A percentile compares a stretch with the other conserved stretches of the same genome.
Evolutionary conservation across 352 stramenopile genomes (phyloP).

Genomic region (Pythium diclinum): DNA sequence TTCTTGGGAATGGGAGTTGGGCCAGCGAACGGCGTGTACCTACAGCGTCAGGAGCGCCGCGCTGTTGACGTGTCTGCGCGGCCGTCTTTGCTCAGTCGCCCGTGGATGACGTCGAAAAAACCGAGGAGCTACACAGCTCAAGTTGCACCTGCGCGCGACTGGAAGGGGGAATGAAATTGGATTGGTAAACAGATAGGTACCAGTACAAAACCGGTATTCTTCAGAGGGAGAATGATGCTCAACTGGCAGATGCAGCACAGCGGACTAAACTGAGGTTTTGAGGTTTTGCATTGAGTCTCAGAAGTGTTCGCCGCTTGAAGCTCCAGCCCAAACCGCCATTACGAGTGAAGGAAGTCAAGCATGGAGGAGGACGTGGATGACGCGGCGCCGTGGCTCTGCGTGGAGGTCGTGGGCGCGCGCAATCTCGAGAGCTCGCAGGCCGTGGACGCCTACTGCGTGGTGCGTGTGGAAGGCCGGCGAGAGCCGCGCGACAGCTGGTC

Average conservation of each 20-base stretch:
- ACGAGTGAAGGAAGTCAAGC: neutral
- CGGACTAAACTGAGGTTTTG: slow-evolving; percentile 11
- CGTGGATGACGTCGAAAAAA: neutral
- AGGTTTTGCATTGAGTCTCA: slow-evolving; percentile 16
- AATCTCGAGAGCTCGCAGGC: slow-evolving; percentile 63
- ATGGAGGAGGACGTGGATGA: slow-evolving; percentile 2
- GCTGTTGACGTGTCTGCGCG: slow-evolving; percentile 3
- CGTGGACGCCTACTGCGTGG: slow-evolving; percentile 67
- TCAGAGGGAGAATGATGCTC: slow-evolving; percentile 12
- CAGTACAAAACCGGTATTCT: slow-evolving; percentile 9
- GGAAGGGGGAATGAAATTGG: neutral
- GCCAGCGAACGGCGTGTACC: neutral
- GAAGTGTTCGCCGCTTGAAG: slow-evolving; percentile 24
- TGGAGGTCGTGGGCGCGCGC: slow-evolving; percentile 66
- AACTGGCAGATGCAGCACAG: slow-evolving; percentile 15
- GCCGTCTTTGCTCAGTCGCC: neutral
- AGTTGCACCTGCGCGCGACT: neutral
- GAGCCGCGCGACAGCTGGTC: neutral
- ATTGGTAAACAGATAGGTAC: slow-evolving; percentile 17
- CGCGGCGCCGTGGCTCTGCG: slow-evolving; percentile 40
- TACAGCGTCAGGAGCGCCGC: neutral
- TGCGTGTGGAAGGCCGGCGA: slow-evolving; percentile 23
- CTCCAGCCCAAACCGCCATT: slow-evolving; percentile 1
- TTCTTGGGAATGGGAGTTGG: neutral
- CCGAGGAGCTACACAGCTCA: neutral